Percentiles rank a stretch among this genome's conserved stretches.
Conservation (phyloP, 2,329 filamentous ascomycete species). For the Elsinoe australis region DNA sequence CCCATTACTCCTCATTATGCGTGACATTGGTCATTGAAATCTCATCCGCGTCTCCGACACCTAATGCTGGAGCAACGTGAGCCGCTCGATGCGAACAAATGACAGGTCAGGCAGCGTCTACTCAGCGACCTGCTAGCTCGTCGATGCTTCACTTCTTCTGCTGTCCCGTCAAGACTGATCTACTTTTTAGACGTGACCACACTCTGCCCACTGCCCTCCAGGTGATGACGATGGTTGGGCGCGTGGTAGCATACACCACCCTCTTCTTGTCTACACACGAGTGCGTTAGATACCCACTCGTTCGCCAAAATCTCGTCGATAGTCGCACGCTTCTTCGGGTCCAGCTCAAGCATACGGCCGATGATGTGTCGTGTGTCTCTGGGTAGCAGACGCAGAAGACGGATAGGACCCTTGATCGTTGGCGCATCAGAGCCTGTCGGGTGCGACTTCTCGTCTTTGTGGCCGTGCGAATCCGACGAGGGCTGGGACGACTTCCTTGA, state of each 20-base stretch:
- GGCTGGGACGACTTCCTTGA: constrained; percentile 15
- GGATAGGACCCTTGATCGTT: constrained; percentile 85
- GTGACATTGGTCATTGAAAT: no score
- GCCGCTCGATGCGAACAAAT: no score
- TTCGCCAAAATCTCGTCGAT: constrained; percentile 82
- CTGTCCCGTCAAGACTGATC: background rate
- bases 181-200: constrained; percentile 17
- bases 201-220: constrained; percentile 59
- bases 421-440: constrained; percentile 32
- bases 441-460: constrained; percentile 11
- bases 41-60: no score
- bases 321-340: constrained; percentile 72
- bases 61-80: no score
- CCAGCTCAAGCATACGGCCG: constrained; percentile 82
- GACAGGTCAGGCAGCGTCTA: no score
- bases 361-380: constrained; percentile 86
- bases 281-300: constrained; percentile 77
- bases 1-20: no score
- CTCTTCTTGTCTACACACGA: constrained; percentile 73
- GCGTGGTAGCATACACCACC: constrained; percentile 65
- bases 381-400: constrained; percentile 76
- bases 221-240: constrained; percentile 71
- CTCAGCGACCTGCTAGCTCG: no score
- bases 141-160: background rate
- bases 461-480: constrained; percentile 21